Evolutionary conservation across 306 rosid genomes (phyloP).

Genomic region (Luffa acutangula): DNA sequence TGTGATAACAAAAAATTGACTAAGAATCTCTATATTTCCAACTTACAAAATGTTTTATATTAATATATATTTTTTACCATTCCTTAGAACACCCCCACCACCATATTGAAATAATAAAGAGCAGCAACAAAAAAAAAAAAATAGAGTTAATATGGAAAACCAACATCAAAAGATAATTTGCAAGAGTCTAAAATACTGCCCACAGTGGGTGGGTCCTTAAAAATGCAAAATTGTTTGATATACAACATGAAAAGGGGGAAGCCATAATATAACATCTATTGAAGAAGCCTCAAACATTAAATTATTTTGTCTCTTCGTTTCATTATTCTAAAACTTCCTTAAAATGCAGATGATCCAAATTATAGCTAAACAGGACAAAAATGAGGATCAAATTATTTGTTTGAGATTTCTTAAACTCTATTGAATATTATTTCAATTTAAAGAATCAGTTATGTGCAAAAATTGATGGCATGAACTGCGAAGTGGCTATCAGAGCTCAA

Average conservation of each 20-base stretch:
- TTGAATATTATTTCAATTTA: not conserved
- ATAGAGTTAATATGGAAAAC: not conserved
- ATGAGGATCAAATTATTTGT: not conserved
- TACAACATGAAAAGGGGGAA: not conserved
- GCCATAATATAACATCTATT: not conserved
- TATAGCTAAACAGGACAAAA: not conserved
- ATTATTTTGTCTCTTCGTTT: not conserved
- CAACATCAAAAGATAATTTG: not conserved
- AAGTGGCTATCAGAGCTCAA: constrained; percentile 45
- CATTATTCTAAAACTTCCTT: not conserved
- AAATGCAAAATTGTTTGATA: not conserved
- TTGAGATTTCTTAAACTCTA: not conserved
- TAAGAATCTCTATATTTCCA: too few species aligned
- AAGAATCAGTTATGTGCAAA: not conserved
- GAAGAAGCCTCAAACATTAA: not conserved
- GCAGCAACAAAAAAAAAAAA: not conserved
- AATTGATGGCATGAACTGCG: not conserved
- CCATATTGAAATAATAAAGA: not conserved
- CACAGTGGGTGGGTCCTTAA: not conserved
- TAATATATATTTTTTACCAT: too few species aligned
- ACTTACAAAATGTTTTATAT: too few species aligned
- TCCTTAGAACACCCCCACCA: too few species aligned
- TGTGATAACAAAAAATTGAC: too few species aligned
- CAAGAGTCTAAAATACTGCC: not conserved
- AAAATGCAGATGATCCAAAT: not conserved